phyloP scores from a whole-genome alignment of 2,329 filamentous ascomycete species.

The Apiospora rasikravindrae region DNA sequence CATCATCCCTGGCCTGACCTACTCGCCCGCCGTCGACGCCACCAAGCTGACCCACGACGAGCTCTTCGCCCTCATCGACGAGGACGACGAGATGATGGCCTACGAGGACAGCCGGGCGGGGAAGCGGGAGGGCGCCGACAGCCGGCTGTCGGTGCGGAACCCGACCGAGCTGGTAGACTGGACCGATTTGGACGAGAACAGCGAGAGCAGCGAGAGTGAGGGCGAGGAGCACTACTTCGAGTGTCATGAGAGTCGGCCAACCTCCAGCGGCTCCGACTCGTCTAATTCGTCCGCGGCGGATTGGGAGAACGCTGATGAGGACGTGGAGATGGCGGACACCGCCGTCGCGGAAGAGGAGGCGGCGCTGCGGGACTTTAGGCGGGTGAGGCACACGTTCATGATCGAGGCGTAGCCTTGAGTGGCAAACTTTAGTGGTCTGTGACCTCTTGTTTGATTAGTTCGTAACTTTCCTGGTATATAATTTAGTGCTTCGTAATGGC shows the following conservation, averaged over 20 bases:
- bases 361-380: not conserved
- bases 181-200: not conserved
- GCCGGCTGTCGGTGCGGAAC: constrained; percentile 1
- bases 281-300: not conserved
- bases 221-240: not conserved
- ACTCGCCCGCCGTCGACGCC: constrained; percentile 8
- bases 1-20: not conserved
- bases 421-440: not conserved
- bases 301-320: not conserved
- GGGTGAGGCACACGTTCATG: not conserved
- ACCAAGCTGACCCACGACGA: not conserved
- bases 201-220: too few relatives aligned
- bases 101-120: not conserved
- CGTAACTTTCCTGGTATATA: not conserved
- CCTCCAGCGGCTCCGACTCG: not conserved
- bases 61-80: not conserved
- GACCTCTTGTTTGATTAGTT: not conserved
- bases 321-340: not conserved
- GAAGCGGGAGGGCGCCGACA: not conserved
- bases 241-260: not conserved
- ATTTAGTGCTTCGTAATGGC: not conserved
- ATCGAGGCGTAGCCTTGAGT: not conserved
- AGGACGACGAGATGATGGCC: constrained; percentile 1
- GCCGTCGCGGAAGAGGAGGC: not conserved
- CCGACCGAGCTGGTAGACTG: not conserved